Evolutionary conservation across 805 yeast species (phyloP), one percentile per base, ranked within the genome.

Genomic region (Lipomyces yamanashiensis): DNA sequence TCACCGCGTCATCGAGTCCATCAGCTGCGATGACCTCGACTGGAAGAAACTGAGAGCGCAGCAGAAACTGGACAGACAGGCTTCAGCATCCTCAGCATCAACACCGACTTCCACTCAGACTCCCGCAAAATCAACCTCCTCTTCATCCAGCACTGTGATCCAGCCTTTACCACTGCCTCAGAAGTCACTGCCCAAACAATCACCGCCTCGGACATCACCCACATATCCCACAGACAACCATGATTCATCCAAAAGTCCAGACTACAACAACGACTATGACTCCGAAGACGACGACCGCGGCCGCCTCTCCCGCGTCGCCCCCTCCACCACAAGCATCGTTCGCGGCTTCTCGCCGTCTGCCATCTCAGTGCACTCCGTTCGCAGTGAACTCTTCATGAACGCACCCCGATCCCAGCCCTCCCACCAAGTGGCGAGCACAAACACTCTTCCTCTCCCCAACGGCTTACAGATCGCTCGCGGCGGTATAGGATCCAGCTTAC

Each of bases 281-380:
- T 51, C 40, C 15, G 40, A 52, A 34, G 54, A 49, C 36, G 57
- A 56, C 15, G 54, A 47, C 33, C 7, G 47, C 49, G 39, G 45
- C 34, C 17, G 50, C 2, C 57, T 48, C 23, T 33, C 12, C 44
- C 52, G 52, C 10, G 55, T 36, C 8, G 48, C 53, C 4, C 62
- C 62, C 12, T 58, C 66, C 6, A 55, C 69, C 8, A 66, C 66
- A 9, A 52, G 60, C 36, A 72, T 75, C 59, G 79, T 77, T 10
- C 70, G 79, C 2, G 80, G 80, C 17, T 77, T 77, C 60, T 73
- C 78, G 15, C 77, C 79, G 1, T 71, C 77, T 0, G 74, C 74
- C 34, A 70, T 77, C 19, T 75, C 78, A 0, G 76, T 77, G n/a
- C 67, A 69, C 43, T 66, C 71, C 17, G 62, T 62, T 33, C 66